A percentile compares a stretch with the other conserved stretches of the same genome.
Conservation (phyloP, 1,139 yeast genomes). For the Geotrichum fermentans region DNA sequence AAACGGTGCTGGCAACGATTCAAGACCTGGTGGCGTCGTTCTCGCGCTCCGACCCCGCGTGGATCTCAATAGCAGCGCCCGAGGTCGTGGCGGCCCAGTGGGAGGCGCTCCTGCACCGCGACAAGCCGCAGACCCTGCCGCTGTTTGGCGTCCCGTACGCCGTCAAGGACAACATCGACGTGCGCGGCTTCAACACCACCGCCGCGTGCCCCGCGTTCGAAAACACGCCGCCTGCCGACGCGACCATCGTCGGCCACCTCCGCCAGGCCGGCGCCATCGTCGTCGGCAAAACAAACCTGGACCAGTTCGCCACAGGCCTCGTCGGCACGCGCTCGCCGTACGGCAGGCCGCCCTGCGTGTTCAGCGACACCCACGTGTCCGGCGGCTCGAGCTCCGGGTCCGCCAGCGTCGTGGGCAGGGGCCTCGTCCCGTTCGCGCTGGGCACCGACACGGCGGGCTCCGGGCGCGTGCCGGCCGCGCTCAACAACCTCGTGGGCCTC, state of each 20-base stretch:
- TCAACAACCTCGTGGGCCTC: slow-evolving; percentile 83
- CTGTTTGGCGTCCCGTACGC: slow-evolving; percentile 93
- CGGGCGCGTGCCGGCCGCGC: slow-evolving; percentile 93
- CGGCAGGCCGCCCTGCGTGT: slow-evolving; percentile 78
- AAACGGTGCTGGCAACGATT: slow-evolving; percentile 52
- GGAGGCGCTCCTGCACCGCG: slow-evolving; percentile 49
- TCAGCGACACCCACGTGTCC: slow-evolving; percentile 67
- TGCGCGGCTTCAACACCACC: slow-evolving; percentile 72
- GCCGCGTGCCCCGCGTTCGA: slow-evolving; percentile 90
- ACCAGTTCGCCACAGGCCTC: slow-evolving; percentile 94
- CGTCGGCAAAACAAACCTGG: slow-evolving; percentile 87
- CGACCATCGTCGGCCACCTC: slow-evolving; percentile 64
- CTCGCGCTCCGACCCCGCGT: slow-evolving; percentile 65
- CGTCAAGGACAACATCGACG: slow-evolving; percentile 90
- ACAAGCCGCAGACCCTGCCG: slow-evolving; percentile 48
- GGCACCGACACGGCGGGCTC: slow-evolving; percentile 99
- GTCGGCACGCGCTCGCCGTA: slow-evolving; percentile 95
- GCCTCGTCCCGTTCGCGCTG: slow-evolving; percentile 78
- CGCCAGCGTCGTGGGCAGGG: slow-evolving; percentile 82
- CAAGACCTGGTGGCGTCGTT: slow-evolving; percentile 42
- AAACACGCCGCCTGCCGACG: slow-evolving; percentile 62
- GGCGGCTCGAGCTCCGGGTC: slow-evolving; percentile 98
- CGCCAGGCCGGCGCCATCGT: slow-evolving; percentile 84
- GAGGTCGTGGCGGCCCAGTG: slow-evolving; percentile 70
- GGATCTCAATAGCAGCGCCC: slow-evolving; percentile 71